Base-by-base conservation (phyloP, 2,329 filamentous ascomycete genomes). In the Aspergillus felis region DNA sequence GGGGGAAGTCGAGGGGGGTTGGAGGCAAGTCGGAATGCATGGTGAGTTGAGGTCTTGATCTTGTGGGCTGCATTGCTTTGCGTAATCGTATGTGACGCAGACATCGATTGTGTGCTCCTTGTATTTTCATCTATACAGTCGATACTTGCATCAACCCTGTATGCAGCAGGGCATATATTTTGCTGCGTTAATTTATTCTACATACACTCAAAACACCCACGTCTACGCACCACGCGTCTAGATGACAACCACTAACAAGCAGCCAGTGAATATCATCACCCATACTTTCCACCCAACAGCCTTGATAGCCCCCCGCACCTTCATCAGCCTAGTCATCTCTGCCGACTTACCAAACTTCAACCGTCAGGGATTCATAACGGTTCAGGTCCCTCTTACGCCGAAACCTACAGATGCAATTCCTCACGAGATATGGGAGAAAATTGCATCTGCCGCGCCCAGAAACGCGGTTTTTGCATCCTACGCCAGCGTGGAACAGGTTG, bases 401-500 rank as follows among this genome's bases (percentile, higher is more conserved):
- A 27, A 57, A 14, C 55, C 59, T 17, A 53, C 56, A 1, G 55
- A 50, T 3, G 56, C 64, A 4, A 62, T 66, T 2, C 64, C 67
- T 1, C 10, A 55, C 8, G 17, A 61, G 1, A 32, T 72, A 3
- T 59, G 57, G 4, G 52, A 66, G 6, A 65, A 62, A 8, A 65
- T 71, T 55, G 50, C 41, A 25, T 60, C 65, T 4, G 53, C 57
- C 5, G 65, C 62, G 10, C 66, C 72, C 0, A 64, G 63, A 10
- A 60, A 66, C 35, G 60, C 66, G 1, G 64, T 74, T 32, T 71
- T 72, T 50, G 72, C 70, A 27, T 63, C 65, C 22, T 74, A 75
- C 54, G 68, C 68, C 2, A 73, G 72, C 55, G 62, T 74, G n/a
- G 73, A 75, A 58, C 66, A 62, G 25, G 67, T 74, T 2, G 53